phyloP scores from a whole-genome alignment of 805 yeast genomes.

The Myxozyma mucilagina region DNA sequence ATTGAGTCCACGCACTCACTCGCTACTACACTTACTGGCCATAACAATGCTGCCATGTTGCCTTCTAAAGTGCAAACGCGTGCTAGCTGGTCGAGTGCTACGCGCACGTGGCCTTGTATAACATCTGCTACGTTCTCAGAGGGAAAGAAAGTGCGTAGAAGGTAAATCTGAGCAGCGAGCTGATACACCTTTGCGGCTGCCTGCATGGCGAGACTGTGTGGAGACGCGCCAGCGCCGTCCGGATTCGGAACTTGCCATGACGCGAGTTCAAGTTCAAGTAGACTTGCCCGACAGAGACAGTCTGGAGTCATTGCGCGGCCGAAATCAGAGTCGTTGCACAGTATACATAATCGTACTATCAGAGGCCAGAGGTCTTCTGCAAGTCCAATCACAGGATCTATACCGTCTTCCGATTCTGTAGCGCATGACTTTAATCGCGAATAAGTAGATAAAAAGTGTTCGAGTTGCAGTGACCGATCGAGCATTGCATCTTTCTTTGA shows the following conservation, averaged over 20 bases:
- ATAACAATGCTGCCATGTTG: conserved; percentile 30
- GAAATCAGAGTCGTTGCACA: conserved; percentile 29
- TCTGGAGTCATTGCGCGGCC: conserved; percentile 26
- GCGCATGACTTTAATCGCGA: conserved; percentile 7
- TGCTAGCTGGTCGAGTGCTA: conserved; percentile 27
- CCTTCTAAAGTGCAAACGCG: conserved; percentile 31
- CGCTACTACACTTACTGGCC: conserved; percentile 32
- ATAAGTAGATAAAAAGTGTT: conserved; percentile 26
- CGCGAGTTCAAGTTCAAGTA: conserved; percentile 26
- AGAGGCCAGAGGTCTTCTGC: conserved; percentile 31
- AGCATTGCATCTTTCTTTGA: conserved; percentile 19
- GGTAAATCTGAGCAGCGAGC: conserved; percentile 28
- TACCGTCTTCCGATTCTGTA: conserved; percentile 7
- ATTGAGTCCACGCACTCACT: conserved; percentile 28
- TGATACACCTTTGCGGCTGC: conserved; percentile 30
- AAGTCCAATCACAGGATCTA: conserved; percentile 31
- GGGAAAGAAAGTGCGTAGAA: conserved; percentile 27
- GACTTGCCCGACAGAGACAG: conserved; percentile 18
- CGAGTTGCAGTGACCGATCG: conserved; percentile 25
- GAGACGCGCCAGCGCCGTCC: neutral
- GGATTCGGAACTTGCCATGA: conserved; percentile 23
- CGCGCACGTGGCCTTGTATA: conserved; percentile 23
- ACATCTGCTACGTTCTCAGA: conserved; percentile 19
- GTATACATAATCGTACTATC: conserved; percentile 26
- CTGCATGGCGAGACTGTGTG: conserved; percentile 26